A percentile compares a stretch with the other conserved stretches of the same genome.
These are phyloP conservation scores for Tuber indicum DNA, from an alignment of 495 filamentous ascomycete genomes.

Conservation along the genomic window DNA sequence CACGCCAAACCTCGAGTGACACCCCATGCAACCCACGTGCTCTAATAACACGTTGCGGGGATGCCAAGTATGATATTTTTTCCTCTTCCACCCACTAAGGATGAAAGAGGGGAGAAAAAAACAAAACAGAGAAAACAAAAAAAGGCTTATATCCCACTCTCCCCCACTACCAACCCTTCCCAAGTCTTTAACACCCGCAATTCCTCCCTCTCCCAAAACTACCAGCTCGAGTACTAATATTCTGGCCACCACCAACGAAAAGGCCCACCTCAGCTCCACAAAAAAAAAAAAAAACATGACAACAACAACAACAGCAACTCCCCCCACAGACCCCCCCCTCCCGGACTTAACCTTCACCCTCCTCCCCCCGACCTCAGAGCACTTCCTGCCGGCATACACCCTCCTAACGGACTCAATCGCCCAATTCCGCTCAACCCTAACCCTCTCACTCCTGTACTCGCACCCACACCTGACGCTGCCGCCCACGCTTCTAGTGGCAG, in stretches of 20 bases:
- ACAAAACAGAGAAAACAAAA: background rate
- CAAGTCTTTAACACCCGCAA: background rate
- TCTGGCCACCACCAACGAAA: background rate
- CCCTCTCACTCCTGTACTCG: constrained; percentile 50
- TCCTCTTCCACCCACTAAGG: background rate
- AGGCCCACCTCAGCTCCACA: background rate
- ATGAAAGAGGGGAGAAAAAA: background rate
- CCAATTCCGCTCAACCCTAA: constrained; percentile 57
- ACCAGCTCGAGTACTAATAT: background rate
- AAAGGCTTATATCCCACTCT: background rate
- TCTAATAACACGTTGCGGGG: background rate
- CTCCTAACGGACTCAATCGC: constrained; percentile 57
- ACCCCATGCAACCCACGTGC: background rate
- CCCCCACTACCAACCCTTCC: background rate
- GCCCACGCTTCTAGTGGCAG: constrained; percentile 43
- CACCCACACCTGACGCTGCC: constrained; percentile 46
- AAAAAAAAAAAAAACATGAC: background rate
- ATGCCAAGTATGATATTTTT: background rate
- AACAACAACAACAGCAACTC: background rate
- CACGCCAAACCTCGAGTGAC: background rate
- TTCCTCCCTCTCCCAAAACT: background rate
- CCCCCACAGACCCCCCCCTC: background rate
- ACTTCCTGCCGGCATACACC: constrained; percentile 47
- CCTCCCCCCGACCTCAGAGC: constrained; percentile 36
- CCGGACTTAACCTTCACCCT: constrained; percentile 26